Conservation (phyloP, 2,329 filamentous ascomycete species). For the Amauroascus niger region DNA sequence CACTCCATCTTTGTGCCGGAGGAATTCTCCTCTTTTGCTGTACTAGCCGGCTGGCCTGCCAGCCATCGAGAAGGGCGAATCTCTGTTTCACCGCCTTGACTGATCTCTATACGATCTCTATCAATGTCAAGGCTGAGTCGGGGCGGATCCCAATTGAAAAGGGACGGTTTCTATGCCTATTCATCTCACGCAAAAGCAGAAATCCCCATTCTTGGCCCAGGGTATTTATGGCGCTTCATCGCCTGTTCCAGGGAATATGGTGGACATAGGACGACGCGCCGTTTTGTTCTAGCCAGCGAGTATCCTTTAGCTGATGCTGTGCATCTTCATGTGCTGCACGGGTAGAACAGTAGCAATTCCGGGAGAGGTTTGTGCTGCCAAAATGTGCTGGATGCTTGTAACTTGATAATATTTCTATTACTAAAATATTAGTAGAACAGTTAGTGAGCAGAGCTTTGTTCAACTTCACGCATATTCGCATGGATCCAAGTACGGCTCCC, state of each 20-base stretch:
- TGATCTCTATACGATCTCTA: background rate
- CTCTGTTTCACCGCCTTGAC: too few relatives aligned
- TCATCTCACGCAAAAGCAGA: background rate
- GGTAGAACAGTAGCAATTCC: background rate
- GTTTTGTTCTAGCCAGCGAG: background rate
- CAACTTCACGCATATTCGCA: too few relatives aligned
- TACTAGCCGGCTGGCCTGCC: background rate
- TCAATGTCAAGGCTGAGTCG: background rate
- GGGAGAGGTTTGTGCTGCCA: too few relatives aligned
- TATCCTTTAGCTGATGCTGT: background rate
- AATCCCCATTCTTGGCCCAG: background rate
- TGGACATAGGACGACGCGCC: too few relatives aligned
- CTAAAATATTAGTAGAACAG: too few relatives aligned
- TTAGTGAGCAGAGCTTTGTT: too few relatives aligned
- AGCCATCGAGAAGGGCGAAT: too few relatives aligned
- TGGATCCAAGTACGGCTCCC: too few relatives aligned
- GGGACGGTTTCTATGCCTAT: too few relatives aligned
- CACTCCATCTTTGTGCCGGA: conserved; percentile 4
- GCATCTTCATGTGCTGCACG: background rate
- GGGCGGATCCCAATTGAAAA: background rate
- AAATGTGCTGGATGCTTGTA: too few relatives aligned
- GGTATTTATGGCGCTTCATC: background rate
- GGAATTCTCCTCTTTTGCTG: background rate
- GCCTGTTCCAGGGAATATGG: background rate
- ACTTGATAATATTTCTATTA: too few relatives aligned